Evolutionary conservation across 495 filamentous ascomycete genomes (phyloP).

Genomic region (Penicillium parvum): DNA sequence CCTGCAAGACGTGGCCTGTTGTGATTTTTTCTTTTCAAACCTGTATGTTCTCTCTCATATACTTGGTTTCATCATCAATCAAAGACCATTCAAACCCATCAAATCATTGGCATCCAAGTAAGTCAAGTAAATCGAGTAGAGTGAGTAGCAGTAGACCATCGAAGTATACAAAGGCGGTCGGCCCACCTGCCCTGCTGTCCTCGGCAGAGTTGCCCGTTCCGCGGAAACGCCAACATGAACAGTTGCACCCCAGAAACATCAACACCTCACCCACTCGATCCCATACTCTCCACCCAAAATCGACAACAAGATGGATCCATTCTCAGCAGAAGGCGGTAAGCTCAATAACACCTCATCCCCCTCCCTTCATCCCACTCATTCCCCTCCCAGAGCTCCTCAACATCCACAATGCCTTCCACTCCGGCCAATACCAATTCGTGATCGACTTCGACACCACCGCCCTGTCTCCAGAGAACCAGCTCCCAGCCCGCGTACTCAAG

Average conservation of each 20-base stretch:
- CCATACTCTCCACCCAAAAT: constrained; percentile 19
- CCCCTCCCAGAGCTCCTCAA: constrained; percentile 75
- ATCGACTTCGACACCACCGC: constrained; percentile 73
- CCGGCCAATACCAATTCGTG: constrained; percentile 80
- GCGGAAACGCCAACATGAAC: constrained; percentile 21
- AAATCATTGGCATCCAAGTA: too few species aligned
- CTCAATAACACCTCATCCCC: neutral
- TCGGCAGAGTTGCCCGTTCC: constrained; percentile 22
- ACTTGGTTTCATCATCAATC: too few species aligned
- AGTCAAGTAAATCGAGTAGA: too few species aligned
- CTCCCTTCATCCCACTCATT: constrained; percentile 4
- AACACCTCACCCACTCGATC: constrained; percentile 17
- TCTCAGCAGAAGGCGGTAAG: constrained; percentile 82
- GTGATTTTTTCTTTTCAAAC: too few species aligned
- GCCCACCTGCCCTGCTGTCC: constrained; percentile 24
- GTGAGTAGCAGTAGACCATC: neutral
- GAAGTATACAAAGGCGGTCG: constrained; percentile 20
- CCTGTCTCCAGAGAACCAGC: constrained; percentile 69
- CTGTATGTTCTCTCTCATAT: too few species aligned
- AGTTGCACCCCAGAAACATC: constrained; percentile 20
- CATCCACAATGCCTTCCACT: constrained; percentile 92
- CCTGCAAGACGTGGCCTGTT: too few species aligned
- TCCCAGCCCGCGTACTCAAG: constrained; percentile 74
- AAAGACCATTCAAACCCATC: too few species aligned
- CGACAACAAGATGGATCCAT: constrained; percentile 73